These are phyloP conservation scores for Corynespora cassiicola DNA, from an alignment of 2,329 filamentous ascomycete genomes.

Conservation along the genomic window DNA sequence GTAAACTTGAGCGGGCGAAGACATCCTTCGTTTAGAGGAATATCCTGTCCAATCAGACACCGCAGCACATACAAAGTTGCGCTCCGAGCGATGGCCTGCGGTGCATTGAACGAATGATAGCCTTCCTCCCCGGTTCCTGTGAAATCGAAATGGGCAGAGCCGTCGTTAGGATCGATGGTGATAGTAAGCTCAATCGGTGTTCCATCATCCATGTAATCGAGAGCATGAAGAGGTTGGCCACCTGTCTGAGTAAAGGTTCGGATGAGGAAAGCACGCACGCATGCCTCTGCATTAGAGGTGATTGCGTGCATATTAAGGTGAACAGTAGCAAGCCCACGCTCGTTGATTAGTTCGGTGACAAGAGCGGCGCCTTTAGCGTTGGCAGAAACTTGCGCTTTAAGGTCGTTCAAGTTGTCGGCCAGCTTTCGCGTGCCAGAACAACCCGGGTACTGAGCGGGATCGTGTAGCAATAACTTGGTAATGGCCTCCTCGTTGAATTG, in stretches of 20 bases:
- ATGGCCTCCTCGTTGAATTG: slow-evolving; percentile 44
- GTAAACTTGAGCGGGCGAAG: slow-evolving; percentile 30
- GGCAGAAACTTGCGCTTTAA: slow-evolving; percentile 44
- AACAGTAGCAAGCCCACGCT: slow-evolving; percentile 41
- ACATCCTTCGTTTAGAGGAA: slow-evolving; percentile 44
- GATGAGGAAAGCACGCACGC: slow-evolving; percentile 40
- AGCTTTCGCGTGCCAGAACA: slow-evolving; percentile 39
- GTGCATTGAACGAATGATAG: slow-evolving; percentile 46
- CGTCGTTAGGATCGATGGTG: slow-evolving; percentile 37
- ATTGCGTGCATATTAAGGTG: slow-evolving; percentile 52
- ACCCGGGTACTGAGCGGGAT: slow-evolving; percentile 34
- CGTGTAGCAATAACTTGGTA: slow-evolving; percentile 30
- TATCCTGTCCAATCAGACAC: slow-evolving; percentile 36
- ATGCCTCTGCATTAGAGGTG: slow-evolving; percentile 40
- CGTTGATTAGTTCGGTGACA: slow-evolving; percentile 43
- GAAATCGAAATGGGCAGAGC: slow-evolving; percentile 48
- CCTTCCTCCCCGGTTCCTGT: slow-evolving; percentile 46
- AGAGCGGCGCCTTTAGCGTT: slow-evolving; percentile 44
- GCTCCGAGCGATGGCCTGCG: slow-evolving; percentile 45
- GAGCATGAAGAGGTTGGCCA: slow-evolving; percentile 25
- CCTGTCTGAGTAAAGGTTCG: slow-evolving; percentile 15
- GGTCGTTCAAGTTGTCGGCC: slow-evolving; percentile 43
- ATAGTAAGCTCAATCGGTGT: slow-evolving; percentile 43
- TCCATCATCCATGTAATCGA: slow-evolving; percentile 53
- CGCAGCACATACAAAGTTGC: slow-evolving; percentile 36